Evolutionary conservation across 2,329 filamentous ascomycete genomes (phyloP).

Genomic region (Venturia carpophila): DNA sequence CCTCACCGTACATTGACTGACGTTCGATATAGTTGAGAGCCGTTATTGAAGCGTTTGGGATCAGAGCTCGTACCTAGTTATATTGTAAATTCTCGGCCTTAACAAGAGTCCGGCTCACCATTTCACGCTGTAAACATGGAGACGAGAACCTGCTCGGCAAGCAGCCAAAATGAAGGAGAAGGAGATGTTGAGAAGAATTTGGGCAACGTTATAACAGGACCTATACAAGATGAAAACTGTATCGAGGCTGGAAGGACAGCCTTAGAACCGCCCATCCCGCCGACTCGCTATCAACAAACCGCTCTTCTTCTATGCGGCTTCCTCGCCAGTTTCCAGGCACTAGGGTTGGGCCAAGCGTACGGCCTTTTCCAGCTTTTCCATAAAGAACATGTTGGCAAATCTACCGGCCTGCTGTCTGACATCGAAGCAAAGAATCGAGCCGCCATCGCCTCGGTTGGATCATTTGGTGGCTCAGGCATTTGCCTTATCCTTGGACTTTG

Average conservation of each 20-base stretch:
- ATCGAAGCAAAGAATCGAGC: neutral
- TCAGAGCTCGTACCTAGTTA: neutral
- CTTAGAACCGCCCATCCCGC: neutral
- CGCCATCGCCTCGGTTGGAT: neutral
- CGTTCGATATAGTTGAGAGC: too few species aligned
- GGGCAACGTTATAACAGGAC: neutral
- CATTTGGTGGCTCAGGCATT: neutral
- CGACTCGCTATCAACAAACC: neutral
- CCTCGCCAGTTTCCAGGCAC: neutral
- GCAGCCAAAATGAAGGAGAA: neutral
- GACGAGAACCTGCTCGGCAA: neutral
- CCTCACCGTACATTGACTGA: too few species aligned
- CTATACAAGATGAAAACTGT: neutral
- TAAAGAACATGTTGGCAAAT: neutral
- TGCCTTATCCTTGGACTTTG: neutral
- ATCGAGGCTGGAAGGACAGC: neutral
- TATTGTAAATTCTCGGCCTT: neutral
- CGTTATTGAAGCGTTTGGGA: too few species aligned
- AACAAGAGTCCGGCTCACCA: neutral
- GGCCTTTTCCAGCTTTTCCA: slow-evolving; percentile 11
- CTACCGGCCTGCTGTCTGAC: neutral
- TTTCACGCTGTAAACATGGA: neutral
- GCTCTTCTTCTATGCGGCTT: neutral
- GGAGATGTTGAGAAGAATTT: neutral
- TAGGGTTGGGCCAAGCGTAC: neutral